Evolutionary conservation across 306 rosid species (phyloP).

Genomic region (Albizia julibrissin): DNA sequence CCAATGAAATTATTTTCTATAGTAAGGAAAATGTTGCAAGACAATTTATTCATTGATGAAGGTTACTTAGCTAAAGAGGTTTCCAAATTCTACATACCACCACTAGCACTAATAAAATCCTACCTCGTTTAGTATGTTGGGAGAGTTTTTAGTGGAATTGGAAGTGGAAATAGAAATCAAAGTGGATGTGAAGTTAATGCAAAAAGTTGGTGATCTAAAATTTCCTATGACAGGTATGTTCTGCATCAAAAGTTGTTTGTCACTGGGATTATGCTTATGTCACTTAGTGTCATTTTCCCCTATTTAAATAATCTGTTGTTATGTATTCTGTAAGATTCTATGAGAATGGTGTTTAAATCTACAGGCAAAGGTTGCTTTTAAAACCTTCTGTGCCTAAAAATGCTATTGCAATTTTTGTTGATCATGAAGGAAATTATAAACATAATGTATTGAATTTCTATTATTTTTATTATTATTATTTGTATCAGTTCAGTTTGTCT

Average conservation of each 20-base stretch:
- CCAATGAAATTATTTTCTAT: too few relatives aligned
- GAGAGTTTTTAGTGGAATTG: too few relatives aligned
- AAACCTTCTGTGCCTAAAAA: neutral
- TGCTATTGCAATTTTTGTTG: neutral
- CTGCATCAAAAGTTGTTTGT: neutral
- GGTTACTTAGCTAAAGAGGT: too few relatives aligned
- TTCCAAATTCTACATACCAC: too few relatives aligned
- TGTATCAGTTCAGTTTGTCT: too few relatives aligned
- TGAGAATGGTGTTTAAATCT: neutral
- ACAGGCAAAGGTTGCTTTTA: neutral
- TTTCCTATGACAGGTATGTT: constrained; percentile 57
- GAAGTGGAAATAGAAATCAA: too few relatives aligned
- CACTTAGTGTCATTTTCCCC: neutral
- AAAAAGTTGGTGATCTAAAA: constrained; percentile 42
- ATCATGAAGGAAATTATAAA: neutral
- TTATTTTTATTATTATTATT: neutral
- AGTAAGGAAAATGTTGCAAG: too few relatives aligned
- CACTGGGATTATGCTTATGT: neutral
- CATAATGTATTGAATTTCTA: neutral
- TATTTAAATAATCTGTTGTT: neutral
- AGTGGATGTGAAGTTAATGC: constrained; percentile 63
- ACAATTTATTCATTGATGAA: too few relatives aligned
- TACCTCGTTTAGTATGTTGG: too few relatives aligned
- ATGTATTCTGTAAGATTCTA: neutral
- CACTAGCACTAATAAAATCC: too few relatives aligned